These are phyloP conservation scores for Acrodontium crateriforme DNA, from an alignment of 2,329 filamentous ascomycete species.

Conservation along the genomic window DNA sequence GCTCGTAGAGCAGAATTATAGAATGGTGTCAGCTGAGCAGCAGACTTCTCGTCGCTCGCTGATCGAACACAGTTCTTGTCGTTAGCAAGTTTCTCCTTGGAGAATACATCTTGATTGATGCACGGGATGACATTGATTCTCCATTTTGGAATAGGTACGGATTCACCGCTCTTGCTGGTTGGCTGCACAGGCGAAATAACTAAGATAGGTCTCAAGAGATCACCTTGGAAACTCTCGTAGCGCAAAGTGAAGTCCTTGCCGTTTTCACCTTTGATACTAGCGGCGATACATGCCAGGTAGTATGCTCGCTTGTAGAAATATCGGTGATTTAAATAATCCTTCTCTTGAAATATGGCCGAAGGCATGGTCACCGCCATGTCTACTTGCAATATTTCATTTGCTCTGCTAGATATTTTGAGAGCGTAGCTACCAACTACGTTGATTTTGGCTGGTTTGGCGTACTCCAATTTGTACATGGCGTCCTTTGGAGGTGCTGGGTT, in stretches of 20 bases:
- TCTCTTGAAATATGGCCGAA: slow-evolving; percentile 64
- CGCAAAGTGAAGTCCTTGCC: slow-evolving; percentile 42
- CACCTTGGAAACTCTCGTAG: slow-evolving; percentile 18
- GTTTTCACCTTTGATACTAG: slow-evolving; percentile 48
- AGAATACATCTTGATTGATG: slow-evolving; percentile 55
- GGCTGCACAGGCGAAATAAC: slow-evolving; percentile 27
- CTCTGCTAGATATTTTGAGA: slow-evolving; percentile 58
- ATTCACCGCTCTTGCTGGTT: slow-evolving; percentile 4
- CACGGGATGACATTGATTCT: slow-evolving; percentile 67
- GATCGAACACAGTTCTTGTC: slow-evolving; percentile 54
- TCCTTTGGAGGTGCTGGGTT: slow-evolving; percentile 63
- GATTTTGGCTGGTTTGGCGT: slow-evolving; percentile 59
- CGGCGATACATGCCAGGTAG: slow-evolving; percentile 71
- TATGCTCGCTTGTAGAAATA: slow-evolving; percentile 94
- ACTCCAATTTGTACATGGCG: slow-evolving; percentile 69
- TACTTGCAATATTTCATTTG: slow-evolving; percentile 37
- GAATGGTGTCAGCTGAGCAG: slow-evolving; percentile 51
- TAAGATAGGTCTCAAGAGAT: slow-evolving; percentile 52
- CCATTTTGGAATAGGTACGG: slow-evolving; percentile 30
- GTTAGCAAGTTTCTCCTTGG: slow-evolving; percentile 55
- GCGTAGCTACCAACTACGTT: slow-evolving; percentile 86
- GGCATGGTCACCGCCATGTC: slow-evolving; percentile 88
- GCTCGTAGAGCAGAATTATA: slow-evolving; percentile 80
- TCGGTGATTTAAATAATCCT: slow-evolving; percentile 83
- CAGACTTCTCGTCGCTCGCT: slow-evolving; percentile 25